Evolutionary conservation across 768 basidiomycete genomes (phyloP).

Genomic region (Calocera viscosa): DNA sequence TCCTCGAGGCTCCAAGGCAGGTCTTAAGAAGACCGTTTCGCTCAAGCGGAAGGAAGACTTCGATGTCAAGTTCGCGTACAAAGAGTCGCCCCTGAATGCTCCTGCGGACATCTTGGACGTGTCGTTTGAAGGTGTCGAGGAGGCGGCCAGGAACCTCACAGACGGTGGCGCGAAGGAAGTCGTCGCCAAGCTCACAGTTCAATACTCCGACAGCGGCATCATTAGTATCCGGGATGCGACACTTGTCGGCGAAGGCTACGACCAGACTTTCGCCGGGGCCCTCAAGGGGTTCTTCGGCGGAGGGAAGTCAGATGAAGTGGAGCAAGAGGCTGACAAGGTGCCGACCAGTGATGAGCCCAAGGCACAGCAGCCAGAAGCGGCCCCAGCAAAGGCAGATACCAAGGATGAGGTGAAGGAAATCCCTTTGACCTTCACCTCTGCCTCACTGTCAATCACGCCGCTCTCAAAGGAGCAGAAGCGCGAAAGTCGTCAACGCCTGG

Average conservation of each 20-base stretch:
- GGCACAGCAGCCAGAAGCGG: neutral
- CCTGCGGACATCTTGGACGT: constrained; percentile 63
- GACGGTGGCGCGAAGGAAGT: constrained; percentile 69
- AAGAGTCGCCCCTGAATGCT: constrained; percentile 49
- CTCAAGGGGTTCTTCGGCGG: constrained; percentile 78
- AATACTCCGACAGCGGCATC: constrained; percentile 78
- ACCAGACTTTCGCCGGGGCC: constrained; percentile 40
- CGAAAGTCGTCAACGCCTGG: constrained; percentile 54
- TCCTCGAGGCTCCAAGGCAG: constrained; percentile 60
- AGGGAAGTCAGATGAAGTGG: constrained; percentile 28
- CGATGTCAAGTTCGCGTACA: constrained; percentile 63
- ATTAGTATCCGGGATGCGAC: constrained; percentile 64
- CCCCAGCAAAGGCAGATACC: constrained; percentile 20
- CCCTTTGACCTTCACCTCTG: constrained; percentile 47
- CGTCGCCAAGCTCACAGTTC: constrained; percentile 71
- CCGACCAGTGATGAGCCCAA: constrained; percentile 7
- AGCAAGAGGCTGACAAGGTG: constrained; percentile 10
- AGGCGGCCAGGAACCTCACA: constrained; percentile 73
- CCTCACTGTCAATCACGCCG: constrained; percentile 55
- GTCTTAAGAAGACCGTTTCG: constrained; percentile 73
- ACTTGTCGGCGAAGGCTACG: constrained; percentile 17
- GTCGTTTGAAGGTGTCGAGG: constrained; percentile 55
- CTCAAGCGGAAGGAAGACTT: constrained; percentile 82
- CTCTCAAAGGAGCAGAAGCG: constrained; percentile 71
- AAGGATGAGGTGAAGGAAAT: constrained; percentile 50